Percentiles rank a stretch among this genome's conserved stretches.
Conservation (phyloP, 805 yeast genomes). For the Wickerhamiella siamensis region DNA sequence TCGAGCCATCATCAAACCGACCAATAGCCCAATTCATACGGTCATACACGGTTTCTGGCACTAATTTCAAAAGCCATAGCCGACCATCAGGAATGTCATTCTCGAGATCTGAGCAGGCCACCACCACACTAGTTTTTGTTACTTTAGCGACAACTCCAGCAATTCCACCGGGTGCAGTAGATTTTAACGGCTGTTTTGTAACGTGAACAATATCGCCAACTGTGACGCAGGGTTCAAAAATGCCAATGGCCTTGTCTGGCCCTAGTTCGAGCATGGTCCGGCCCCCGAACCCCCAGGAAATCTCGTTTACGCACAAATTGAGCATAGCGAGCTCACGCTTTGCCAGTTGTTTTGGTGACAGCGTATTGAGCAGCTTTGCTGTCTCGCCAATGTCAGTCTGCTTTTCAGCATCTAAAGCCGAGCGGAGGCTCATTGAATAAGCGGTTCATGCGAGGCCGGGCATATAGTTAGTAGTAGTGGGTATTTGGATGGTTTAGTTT, state of each 20-base stretch:
- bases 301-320: slow-evolving; percentile 44
- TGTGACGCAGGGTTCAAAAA: slow-evolving; percentile 35
- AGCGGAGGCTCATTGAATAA: slow-evolving; percentile 1
- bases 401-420: slow-evolving; percentile 35
- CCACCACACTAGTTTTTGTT: slow-evolving; percentile 32
- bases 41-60: slow-evolving; percentile 28
- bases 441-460: background rate
- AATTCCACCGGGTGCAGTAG: slow-evolving; percentile 16
- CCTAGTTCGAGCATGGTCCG: slow-evolving; percentile 48
- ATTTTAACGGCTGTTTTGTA: slow-evolving; percentile 7
- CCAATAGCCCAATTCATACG: slow-evolving; percentile 65
- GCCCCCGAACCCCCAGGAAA: slow-evolving; percentile 72
- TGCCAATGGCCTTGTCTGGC: slow-evolving; percentile 35
- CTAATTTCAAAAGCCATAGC: slow-evolving; percentile 53
- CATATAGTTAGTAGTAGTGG: too few species aligned
- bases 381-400: slow-evolving; percentile 39
- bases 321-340: slow-evolving; percentile 60
- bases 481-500: too few species aligned
- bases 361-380: slow-evolving; percentile 29
- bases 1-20: slow-evolving; percentile 28
- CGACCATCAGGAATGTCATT: slow-evolving; percentile 34
- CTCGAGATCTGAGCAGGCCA: slow-evolving; percentile 49
- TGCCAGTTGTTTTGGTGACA: slow-evolving; percentile 54
- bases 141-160: slow-evolving; percentile 52
- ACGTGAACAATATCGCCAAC: slow-evolving; percentile 33